A percentile compares a stretch with the other conserved stretches of the same genome.
These are phyloP conservation scores for Dactylonectria macrodidyma DNA, from an alignment of 2,329 filamentous ascomycete genomes.

Conservation along the genomic window DNA sequence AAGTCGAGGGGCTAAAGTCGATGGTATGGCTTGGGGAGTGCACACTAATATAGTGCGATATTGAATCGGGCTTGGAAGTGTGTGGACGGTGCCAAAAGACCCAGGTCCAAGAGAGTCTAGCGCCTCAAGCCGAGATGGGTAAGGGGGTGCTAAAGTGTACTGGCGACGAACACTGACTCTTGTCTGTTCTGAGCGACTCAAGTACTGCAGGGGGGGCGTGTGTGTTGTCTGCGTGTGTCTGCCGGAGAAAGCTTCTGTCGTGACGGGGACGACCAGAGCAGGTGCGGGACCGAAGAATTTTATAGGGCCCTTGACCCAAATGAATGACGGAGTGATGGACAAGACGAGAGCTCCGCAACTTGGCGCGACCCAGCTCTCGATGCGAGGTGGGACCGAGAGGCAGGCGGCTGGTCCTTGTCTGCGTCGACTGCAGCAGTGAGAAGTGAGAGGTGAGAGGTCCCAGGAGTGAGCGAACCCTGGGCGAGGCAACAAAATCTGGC, in stretches of 20 bases:
- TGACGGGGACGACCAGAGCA: slow-evolving; percentile 43
- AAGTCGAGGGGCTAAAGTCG: slow-evolving; percentile 48
- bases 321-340: slow-evolving; percentile 50
- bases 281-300: slow-evolving; percentile 52
- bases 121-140: slow-evolving; percentile 50
- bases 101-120: slow-evolving; percentile 55
- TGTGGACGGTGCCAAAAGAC: slow-evolving; percentile 51
- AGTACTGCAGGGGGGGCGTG: slow-evolving; percentile 38
- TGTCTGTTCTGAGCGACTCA: slow-evolving; percentile 47
- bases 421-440: slow-evolving; percentile 18
- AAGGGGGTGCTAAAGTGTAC: slow-evolving; percentile 48
- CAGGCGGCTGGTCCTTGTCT: slow-evolving; percentile 37
- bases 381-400: slow-evolving; percentile 42
- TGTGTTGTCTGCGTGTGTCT: slow-evolving; percentile 31
- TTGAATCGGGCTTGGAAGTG: slow-evolving; percentile 49
- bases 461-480: slow-evolving; percentile 17
- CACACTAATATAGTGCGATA: slow-evolving; percentile 59
- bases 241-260: slow-evolving; percentile 45
- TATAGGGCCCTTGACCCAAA: slow-evolving; percentile 48
- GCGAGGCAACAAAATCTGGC: slow-evolving; percentile 18
- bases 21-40: slow-evolving; percentile 55
- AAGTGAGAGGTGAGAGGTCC: not conserved
- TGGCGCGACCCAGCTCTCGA: slow-evolving; percentile 34
- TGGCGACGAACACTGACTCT: slow-evolving; percentile 48
- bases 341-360: slow-evolving; percentile 44